Percentiles rank a stretch among this genome's conserved stretches.
Conservation (phyloP, 1,139 yeast species). For the Wickerhamomyces sp. region DNA sequence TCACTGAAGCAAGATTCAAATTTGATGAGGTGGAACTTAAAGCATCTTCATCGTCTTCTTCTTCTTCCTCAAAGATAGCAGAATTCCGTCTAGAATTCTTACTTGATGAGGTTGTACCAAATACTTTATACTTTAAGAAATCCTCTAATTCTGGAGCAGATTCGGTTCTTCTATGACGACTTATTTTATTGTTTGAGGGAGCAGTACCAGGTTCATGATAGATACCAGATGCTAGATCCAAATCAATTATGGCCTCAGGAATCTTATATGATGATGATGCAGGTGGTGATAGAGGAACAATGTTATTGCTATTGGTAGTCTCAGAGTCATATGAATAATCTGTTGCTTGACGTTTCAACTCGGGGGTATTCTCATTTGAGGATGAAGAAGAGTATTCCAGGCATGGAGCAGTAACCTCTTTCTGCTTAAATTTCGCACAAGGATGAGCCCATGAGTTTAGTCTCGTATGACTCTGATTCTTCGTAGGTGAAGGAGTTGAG, state of each 20-base stretch:
- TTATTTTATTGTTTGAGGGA: slow-evolving; percentile 7
- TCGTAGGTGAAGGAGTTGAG: slow-evolving; percentile 16
- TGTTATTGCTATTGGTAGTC: neutral
- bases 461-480: slow-evolving; percentile 16
- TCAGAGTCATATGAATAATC: slow-evolving; percentile 7
- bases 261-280: slow-evolving; percentile 27
- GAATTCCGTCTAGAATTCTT: slow-evolving; percentile 16
- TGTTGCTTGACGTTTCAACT: slow-evolving; percentile 11
- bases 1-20: neutral
- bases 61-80: slow-evolving; percentile 31
- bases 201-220: slow-evolving; percentile 18
- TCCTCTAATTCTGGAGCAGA: slow-evolving; percentile 42
- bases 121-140: slow-evolving; percentile 19
- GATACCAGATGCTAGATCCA: slow-evolving; percentile 50
- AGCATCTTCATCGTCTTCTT: slow-evolving; percentile 25
- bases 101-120: slow-evolving; percentile 4
- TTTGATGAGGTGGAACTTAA: slow-evolving; percentile 15
- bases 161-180: slow-evolving; percentile 40
- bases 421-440: slow-evolving; percentile 3
- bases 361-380: slow-evolving; percentile 25
- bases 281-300: too few species aligned
- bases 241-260: slow-evolving; percentile 60
- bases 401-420: neutral
- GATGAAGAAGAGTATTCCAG: slow-evolving; percentile 18
- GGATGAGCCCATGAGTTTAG: slow-evolving; percentile 23